Conservation (phyloP, 805 yeast genomes). For the Metschnikowia corniflorae region DNA sequence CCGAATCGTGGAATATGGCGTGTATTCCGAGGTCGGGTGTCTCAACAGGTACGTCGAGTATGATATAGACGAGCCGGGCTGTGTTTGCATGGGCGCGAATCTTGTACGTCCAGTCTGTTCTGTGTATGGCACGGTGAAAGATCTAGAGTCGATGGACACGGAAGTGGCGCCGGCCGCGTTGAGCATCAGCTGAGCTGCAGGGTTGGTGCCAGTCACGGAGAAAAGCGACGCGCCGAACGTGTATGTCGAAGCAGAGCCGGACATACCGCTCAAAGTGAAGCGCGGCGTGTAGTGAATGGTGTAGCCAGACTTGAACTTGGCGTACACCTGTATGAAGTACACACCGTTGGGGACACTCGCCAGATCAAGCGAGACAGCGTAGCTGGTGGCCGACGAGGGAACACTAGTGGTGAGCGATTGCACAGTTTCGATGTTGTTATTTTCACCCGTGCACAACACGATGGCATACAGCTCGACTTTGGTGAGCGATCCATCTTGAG, state of each 20-base stretch:
- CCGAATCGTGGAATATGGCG: constrained; percentile 47
- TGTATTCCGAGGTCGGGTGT: constrained; percentile 63
- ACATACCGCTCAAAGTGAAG: constrained; percentile 66
- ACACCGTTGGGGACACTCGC: constrained; percentile 56
- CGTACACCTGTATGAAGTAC: constrained; percentile 69
- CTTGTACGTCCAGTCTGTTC: constrained; percentile 74
- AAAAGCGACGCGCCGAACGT: constrained; percentile 25
- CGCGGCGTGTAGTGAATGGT: constrained; percentile 68
- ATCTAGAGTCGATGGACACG: constrained; percentile 30
- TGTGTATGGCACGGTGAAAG: constrained; percentile 70
- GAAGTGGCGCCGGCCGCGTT: constrained; percentile 18
- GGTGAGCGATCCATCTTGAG: constrained; percentile 39
- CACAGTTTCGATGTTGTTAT: constrained; percentile 43
- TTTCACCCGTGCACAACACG: constrained; percentile 66
- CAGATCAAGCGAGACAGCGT: constrained; percentile 43
- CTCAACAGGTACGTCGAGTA: constrained; percentile 61
- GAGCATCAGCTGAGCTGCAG: constrained; percentile 40
- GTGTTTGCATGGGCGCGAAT: constrained; percentile 91
- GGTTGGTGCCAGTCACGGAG: constrained; percentile 39
- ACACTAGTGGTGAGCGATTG: constrained; percentile 23
- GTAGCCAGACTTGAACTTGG: constrained; percentile 41
- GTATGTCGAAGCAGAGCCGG: constrained; percentile 56
- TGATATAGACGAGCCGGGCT: constrained; percentile 73
- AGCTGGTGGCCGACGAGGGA: constrained; percentile 23
- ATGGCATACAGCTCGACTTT: constrained; percentile 48